phyloP scores from a whole-genome alignment of 2,329 filamentous ascomycete species.

The Tolypocladium endophyticum region DNA sequence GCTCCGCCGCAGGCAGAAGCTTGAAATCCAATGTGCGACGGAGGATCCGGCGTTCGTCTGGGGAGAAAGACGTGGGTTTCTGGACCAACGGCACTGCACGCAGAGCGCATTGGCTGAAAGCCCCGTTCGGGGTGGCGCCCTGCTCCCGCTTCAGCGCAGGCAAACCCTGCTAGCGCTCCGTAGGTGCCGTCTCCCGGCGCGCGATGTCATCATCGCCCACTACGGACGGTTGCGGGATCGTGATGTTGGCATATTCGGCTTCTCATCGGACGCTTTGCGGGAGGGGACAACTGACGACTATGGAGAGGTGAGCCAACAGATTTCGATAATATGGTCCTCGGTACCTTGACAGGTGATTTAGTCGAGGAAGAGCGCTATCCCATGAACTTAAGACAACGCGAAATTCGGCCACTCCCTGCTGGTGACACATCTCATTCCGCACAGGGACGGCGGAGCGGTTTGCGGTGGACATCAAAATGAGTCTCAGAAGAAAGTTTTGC shows the following conservation, averaged over 20 bases:
- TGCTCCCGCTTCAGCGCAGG: not conserved
- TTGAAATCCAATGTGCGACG: not conserved
- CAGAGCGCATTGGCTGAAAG: not conserved
- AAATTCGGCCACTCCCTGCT: not conserved
- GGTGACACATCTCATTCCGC: not conserved
- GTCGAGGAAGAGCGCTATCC: not conserved
- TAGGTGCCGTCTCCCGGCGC: not conserved
- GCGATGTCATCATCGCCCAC: not conserved
- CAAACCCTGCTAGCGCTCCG: not conserved
- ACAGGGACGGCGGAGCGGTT: not conserved
- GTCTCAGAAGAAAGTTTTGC: not conserved
- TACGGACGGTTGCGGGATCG: not conserved
- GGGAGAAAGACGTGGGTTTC: not conserved
- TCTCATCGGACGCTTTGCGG: not conserved
- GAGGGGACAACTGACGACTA: not conserved
- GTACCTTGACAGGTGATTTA: not conserved
- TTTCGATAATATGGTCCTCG: not conserved
- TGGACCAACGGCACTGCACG: not conserved
- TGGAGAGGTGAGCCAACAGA: not conserved
- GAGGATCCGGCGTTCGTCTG: not conserved
- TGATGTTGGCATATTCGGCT: not conserved
- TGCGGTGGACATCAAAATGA: not conserved
- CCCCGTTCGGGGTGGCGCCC: not conserved
- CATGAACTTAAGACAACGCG: not conserved
- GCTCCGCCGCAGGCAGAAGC: not conserved